These are phyloP conservation scores for Boechera divaricarpa DNA, from an alignment of 345 rosid genomes.

Conservation along the genomic window DNA sequence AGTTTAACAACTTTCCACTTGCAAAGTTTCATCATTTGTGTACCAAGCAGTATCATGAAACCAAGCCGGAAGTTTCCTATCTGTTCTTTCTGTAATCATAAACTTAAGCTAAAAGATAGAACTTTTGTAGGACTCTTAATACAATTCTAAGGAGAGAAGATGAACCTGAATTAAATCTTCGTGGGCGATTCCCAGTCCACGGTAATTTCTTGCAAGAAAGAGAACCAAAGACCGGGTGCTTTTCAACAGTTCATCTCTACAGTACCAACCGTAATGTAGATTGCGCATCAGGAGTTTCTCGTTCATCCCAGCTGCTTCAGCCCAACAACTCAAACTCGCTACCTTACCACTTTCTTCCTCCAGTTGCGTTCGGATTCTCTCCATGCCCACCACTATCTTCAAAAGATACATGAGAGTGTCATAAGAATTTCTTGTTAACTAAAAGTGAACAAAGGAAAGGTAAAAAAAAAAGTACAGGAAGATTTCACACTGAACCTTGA, in stretches of 20 bases:
- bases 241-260: conserved; percentile 75
- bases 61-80: background rate
- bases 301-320: conserved; percentile 76
- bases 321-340: conserved; percentile 74
- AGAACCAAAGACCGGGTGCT: conserved; percentile 69
- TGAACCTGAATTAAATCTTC: conserved; percentile 81
- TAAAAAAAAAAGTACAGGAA: conserved; percentile 25
- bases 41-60: conserved; percentile 15
- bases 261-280: conserved; percentile 74
- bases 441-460: conserved; percentile 11
- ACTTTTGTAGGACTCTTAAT: background rate
- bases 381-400: conserved; percentile 70
- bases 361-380: conserved; percentile 61
- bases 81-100: background rate
- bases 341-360: conserved; percentile 68
- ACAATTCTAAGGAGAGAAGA: conserved; percentile 13
- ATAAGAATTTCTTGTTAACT: conserved; percentile 37
- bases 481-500: conserved; percentile 62
- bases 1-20: background rate
- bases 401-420: conserved; percentile 31
- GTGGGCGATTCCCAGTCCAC: conserved; percentile 65
- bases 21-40: background rate
- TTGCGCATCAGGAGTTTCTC: conserved; percentile 63
- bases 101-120: background rate
- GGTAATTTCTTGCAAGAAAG: conserved; percentile 76